phyloP scores from a whole-genome alignment of 441 rosid genomes.

The Bruguiera hainesii region DNA sequence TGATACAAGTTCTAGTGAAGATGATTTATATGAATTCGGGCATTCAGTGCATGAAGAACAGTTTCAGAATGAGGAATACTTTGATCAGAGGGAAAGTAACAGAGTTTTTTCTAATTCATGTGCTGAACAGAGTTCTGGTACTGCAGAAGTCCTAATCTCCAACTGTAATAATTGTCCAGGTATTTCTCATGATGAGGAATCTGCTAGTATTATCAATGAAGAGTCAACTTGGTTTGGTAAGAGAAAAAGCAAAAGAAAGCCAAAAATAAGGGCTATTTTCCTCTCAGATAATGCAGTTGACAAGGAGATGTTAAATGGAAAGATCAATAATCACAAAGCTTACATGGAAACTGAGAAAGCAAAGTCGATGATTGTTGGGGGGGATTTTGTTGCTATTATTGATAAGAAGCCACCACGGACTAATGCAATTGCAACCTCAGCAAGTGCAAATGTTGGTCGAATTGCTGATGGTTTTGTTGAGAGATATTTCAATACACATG shows the following conservation, averaged over 20 bases:
- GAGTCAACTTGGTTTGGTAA: constrained; percentile 35
- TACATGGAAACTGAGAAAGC: constrained; percentile 25
- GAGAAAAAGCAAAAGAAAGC: constrained; percentile 48
- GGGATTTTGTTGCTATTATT: constrained; percentile 22
- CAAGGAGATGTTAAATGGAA: constrained; percentile 26
- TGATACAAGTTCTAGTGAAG: constrained; percentile 75
- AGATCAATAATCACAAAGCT: constrained; percentile 21
- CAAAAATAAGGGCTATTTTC: constrained; percentile 55
- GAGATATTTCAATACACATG: constrained; percentile 50
- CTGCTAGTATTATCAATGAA: constrained; percentile 37
- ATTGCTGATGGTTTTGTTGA: constrained; percentile 48
- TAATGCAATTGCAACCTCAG: constrained; percentile 12
- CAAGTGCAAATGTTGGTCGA: constrained; percentile 24
- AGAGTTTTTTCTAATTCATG: constrained; percentile 26
- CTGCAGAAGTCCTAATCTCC: constrained; percentile 19
- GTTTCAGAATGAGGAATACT: constrained; percentile 28
- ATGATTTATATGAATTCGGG: constrained; percentile 42
- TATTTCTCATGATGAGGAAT: constrained; percentile 35
- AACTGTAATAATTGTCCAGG: constrained; percentile 26
- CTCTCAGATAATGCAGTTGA: constrained; percentile 33
- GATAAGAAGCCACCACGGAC: constrained; percentile 21
- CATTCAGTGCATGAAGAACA: constrained; percentile 34
- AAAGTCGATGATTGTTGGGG: constrained; percentile 12
- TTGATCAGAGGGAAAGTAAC: constrained; percentile 31
- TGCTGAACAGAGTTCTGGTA: constrained; percentile 31